Evolutionary conservation across 192 early-diverging fungal genomes (phyloP).

Genomic region (Coemansia sp.): DNA sequence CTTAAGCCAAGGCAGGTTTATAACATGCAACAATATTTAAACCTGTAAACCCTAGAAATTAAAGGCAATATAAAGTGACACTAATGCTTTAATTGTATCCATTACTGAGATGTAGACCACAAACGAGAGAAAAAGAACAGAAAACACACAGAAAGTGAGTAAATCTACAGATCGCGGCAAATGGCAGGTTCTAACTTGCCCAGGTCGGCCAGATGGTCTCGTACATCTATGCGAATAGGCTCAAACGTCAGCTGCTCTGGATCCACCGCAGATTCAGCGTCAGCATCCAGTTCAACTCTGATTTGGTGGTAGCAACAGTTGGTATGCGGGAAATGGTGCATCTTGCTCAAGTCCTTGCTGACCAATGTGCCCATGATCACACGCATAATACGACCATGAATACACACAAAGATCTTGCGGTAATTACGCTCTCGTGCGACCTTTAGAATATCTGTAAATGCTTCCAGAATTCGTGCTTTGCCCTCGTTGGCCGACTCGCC

Average conservation of each 20-base stretch:
- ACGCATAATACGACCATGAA: conserved; percentile 46
- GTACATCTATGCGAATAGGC: conserved; percentile 30
- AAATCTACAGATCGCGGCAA: conserved; percentile 3
- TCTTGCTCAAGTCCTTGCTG: conserved; percentile 35
- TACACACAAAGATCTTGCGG: conserved; percentile 25
- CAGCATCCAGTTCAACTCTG: conserved; percentile 20
- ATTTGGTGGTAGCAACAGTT: conserved; percentile 52
- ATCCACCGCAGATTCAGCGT: not conserved
- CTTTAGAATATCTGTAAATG: conserved; percentile 28
- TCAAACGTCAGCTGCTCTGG: conserved; percentile 28
- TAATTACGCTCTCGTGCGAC: conserved; percentile 14
- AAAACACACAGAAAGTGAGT: not conserved
- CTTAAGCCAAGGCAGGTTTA: no score
- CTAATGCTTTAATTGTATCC: no score
- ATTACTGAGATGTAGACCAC: not conserved
- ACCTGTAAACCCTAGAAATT: conserved; percentile 2
- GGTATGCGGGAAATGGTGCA: conserved; percentile 35
- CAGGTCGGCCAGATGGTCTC: conserved; percentile 28
- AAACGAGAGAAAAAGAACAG: not conserved
- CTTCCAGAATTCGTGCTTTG: conserved; percentile 20
- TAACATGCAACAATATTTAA: no score
- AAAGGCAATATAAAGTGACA: no score
- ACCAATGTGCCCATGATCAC: conserved; percentile 49
- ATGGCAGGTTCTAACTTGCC: not conserved
- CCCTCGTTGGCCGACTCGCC: conserved; percentile 51